Evolutionary conservation across 2,329 filamentous ascomycete genomes (phyloP), one percentile per base, ranked within the genome.

Genomic region (Fusarium luffae): DNA sequence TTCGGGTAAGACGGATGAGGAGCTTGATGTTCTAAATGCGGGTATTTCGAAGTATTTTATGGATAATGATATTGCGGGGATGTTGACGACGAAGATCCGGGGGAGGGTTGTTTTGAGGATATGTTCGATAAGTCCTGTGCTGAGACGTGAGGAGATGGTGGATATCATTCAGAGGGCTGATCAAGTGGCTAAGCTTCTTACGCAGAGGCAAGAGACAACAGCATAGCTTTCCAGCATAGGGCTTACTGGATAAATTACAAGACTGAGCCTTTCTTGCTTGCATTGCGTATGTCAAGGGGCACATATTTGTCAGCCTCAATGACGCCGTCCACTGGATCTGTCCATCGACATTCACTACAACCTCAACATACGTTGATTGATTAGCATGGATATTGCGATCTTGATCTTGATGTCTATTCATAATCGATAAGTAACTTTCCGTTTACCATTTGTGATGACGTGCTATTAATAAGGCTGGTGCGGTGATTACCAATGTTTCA

Each of bases 81-180:
- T 64, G 34, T 10, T 65, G 12, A 64, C 62, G 4, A 65, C 62
- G 7, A 64, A 64, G 14, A 18, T 64, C 5, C 21, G 18, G 16
- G 52, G 40, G 0, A 51, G 32, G 10, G 40, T 64, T 8, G 62
- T 65, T 13, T 14, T 64, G 1, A 51, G 60, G 6, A 64, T 64
- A 1, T 64, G 62, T 6, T 64, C 62, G 0, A 65, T 64, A 4
- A 65, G 60, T 11, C 62, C 60, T 0, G 5, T 64, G 4, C 19
- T 64, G 34, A 28, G 40, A 8, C 13, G 13, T 5, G 28, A 14
- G 5, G 62, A 65, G 8, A 59, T 65, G 52, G 40, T 18, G 8
- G 40, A 37, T 3, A 21, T 65, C n/a, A n/a, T 65, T 18, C 27
- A 12, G 5, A 52, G 46, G 32, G 18, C 18, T 4, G 19, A 28